Conservation (phyloP, 345 rosid genomes). For the Hirschfeldia incana region DNA sequence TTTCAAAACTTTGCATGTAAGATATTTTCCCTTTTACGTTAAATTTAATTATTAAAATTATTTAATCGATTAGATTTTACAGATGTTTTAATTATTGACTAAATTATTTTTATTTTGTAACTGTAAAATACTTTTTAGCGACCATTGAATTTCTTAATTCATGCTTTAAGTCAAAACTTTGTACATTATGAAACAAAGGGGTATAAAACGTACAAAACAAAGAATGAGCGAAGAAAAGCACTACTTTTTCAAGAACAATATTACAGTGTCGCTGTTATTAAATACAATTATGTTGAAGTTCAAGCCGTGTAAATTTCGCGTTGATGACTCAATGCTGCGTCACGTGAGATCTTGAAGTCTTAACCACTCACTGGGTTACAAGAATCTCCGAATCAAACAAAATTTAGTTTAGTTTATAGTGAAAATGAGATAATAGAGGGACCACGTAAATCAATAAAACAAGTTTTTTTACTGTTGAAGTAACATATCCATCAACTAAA, state of each 20-base stretch:
- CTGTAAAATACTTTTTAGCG: not conserved
- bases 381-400: constrained; percentile 32
- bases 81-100: too few species aligned
- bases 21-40: not conserved
- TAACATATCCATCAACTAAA: not conserved
- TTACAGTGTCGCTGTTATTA: constrained; percentile 5
- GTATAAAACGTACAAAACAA: too few species aligned
- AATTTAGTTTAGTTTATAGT: constrained; percentile 27
- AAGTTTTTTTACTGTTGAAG: constrained; percentile 13
- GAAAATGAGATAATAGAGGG: constrained; percentile 29
- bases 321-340: constrained; percentile 39
- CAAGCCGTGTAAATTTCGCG: constrained; percentile 28
- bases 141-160: not conserved
- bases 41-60: too few species aligned
- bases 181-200: not conserved
- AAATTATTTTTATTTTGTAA: too few species aligned
- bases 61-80: not conserved
- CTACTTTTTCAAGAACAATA: not conserved
- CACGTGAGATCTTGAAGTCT: constrained; percentile 38
- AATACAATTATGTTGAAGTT: constrained; percentile 4
- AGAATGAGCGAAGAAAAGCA: not conserved
- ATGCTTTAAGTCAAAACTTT: not conserved
- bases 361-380: constrained; percentile 33
- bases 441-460: constrained; percentile 27
- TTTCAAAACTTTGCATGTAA: too few species aligned